Evolutionary conservation across 495 filamentous ascomycete species (phyloP), one percentile per base, ranked within the genome.

Genomic region (Ramalina peruviana): DNA sequence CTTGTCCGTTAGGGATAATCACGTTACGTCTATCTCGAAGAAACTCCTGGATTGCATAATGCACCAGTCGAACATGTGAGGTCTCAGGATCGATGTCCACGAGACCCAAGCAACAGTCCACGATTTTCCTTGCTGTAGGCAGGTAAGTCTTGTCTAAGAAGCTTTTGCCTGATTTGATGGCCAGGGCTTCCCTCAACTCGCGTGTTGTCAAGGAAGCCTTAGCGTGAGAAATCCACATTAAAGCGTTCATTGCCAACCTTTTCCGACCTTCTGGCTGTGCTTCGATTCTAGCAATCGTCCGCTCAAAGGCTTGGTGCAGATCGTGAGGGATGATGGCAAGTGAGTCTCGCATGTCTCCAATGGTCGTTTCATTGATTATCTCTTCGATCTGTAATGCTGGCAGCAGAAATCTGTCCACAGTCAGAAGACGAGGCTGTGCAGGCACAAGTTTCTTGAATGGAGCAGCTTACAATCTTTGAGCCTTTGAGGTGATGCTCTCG

Each of bases 281-380:
- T 41, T 47, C 40, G 15, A 55, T 46, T 7, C 53, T 36, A 21
- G 43, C 36, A 12, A 51, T 17, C 20, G 48, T 55, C 33, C 51
- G 25, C 16, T 46, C 25, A 19, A 50, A 55, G n/a, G 48, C 48
- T n/a, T 36, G 33, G 19, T 55, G 30, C 20, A 55, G 25, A 40
- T 40, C 33, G 19, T 33, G 23, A 7, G 53, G 48, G 20, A 41
- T 17, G 27, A 23, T 11, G 13, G 44, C 42, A 46, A 55, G 33
- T 20, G 53, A 39, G 9, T 55, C 48, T 46, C 39, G 23, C 53
- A 55, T 55, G 11, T 51, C 48, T 23, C 48, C 48, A 37, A 33
- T 41, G 16, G 48, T 55, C 13, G 53, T 30, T 47, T 51, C 53
- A 6, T 36, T 40, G 3, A 55, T 9, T 19, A 55, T 43, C 6